Evolutionary conservation across 306 rosid species (phyloP).

Genomic region (Quercus robur): DNA sequence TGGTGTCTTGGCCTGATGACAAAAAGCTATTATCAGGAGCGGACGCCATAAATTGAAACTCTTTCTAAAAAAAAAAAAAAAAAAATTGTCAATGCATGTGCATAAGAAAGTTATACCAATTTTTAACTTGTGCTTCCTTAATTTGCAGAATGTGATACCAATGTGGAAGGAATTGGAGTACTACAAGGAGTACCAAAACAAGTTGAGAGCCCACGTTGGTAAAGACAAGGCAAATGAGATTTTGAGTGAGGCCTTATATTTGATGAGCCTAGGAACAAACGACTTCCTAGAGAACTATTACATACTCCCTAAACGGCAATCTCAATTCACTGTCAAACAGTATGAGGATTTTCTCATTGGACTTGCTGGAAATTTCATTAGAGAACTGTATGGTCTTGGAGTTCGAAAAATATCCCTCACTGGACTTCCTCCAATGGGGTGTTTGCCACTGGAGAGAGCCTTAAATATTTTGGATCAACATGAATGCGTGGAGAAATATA

Average conservation of each 20-base stretch:
- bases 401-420: constrained; percentile 55
- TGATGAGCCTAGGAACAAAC: constrained; percentile 71
- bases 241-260: constrained; percentile 41
- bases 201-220: constrained; percentile 46
- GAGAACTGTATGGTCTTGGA: constrained; percentile 49
- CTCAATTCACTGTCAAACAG: constrained; percentile 36
- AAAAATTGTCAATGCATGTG: not conserved
- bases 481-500: constrained; percentile 32
- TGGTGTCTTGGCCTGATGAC: too few species aligned
- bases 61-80: too few species aligned
- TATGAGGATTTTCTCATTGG: constrained; percentile 47
- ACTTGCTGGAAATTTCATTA: constrained; percentile 45
- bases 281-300: constrained; percentile 76
- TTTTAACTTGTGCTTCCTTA: not conserved
- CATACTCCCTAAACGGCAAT: constrained; percentile 34
- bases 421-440: constrained; percentile 83
- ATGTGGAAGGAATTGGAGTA: constrained; percentile 71
- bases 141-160: constrained; percentile 71
- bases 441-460: constrained; percentile 77
- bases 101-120: too few species aligned
- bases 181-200: constrained; percentile 59
- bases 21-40: too few species aligned
- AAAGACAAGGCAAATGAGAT: constrained; percentile 36
- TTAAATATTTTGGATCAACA: constrained; percentile 25
- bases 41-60: too few species aligned